A percentile compares a stretch with the other conserved stretches of the same genome.
Conservation (phyloP, 2,329 filamentous ascomycete species). For the Fusarium tuaranense region DNA sequence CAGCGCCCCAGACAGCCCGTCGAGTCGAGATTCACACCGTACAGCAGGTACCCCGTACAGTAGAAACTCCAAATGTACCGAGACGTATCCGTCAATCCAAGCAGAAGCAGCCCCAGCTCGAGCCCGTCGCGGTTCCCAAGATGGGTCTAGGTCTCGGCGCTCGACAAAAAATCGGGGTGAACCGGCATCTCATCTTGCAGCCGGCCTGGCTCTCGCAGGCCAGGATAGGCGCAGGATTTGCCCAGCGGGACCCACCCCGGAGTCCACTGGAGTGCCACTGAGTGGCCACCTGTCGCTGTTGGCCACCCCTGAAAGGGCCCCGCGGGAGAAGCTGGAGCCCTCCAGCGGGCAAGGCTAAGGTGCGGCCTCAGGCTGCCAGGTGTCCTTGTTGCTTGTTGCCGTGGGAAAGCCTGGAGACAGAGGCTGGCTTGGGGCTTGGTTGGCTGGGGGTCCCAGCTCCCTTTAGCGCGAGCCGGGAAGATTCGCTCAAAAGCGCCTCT, state of each 20-base stretch:
- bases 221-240: constrained; percentile 36
- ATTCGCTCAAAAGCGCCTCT: constrained; percentile 66
- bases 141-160: constrained; percentile 47
- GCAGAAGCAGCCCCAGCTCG: not conserved
- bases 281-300: constrained; percentile 33
- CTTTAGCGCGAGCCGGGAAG: constrained; percentile 60
- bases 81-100: not conserved
- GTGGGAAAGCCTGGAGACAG: constrained; percentile 43
- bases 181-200: constrained; percentile 50
- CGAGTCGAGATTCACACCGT: constrained; percentile 11
- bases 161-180: constrained; percentile 50
- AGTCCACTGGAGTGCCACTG: constrained; percentile 29
- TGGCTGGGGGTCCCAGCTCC: constrained; percentile 46
- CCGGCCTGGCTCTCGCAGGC: constrained; percentile 32
- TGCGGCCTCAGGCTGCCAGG: constrained; percentile 51
- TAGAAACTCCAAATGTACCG: constrained; percentile 6
- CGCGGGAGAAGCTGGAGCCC: constrained; percentile 17
- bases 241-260: constrained; percentile 26
- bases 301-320: constrained; percentile 36
- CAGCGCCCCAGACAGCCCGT: not conserved
- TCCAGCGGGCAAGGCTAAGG: constrained; percentile 25
- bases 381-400: constrained; percentile 45
- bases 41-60: constrained; percentile 34
- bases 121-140: constrained; percentile 16
- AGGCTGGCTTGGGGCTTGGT: constrained; percentile 33